A percentile compares a stretch with the other conserved stretches of the same genome.
Conservation (phyloP, 192 early-diverging fungal species). For the Chytriomyces sp. region DNA sequence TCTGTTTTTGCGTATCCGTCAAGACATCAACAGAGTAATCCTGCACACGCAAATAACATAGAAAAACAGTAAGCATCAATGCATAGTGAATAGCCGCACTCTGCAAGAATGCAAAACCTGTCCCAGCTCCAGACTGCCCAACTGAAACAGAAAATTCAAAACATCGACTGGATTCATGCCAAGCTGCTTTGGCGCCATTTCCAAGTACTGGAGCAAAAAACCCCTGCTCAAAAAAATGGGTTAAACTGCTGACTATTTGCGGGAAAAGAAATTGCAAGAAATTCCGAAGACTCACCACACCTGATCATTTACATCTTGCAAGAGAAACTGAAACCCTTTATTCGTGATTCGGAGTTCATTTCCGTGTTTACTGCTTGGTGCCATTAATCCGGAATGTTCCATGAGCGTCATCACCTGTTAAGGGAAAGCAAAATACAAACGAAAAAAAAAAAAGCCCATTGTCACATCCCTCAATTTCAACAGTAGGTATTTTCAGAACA, state of each 20-base stretch:
- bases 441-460: neutral
- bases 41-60: conserved; percentile 30
- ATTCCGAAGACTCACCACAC: conserved; percentile 69
- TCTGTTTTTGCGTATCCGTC: conserved; percentile 79
- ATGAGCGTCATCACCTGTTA: conserved; percentile 44
- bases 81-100: neutral
- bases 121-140: conserved; percentile 89
- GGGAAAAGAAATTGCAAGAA: neutral
- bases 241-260: neutral
- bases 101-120: conserved; percentile 50
- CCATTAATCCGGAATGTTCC: conserved; percentile 79
- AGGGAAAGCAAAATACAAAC: conserved; percentile 6
- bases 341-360: conserved; percentile 78
- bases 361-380: conserved; percentile 23
- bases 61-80: neutral
- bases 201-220: conserved; percentile 90
- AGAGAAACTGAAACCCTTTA: conserved; percentile 95
- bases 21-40: conserved; percentile 86
- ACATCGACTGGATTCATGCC: conserved; percentile 93
- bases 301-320: conserved; percentile 91
- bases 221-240: conserved; percentile 44
- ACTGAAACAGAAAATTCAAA: conserved; percentile 90
- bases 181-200: conserved; percentile 66
- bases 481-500: too few species aligned
- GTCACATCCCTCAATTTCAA: neutral